These are phyloP conservation scores for Maudiozyma pseudohumilis DNA, from an alignment of 805 yeast genomes.

Conservation along the genomic window DNA sequence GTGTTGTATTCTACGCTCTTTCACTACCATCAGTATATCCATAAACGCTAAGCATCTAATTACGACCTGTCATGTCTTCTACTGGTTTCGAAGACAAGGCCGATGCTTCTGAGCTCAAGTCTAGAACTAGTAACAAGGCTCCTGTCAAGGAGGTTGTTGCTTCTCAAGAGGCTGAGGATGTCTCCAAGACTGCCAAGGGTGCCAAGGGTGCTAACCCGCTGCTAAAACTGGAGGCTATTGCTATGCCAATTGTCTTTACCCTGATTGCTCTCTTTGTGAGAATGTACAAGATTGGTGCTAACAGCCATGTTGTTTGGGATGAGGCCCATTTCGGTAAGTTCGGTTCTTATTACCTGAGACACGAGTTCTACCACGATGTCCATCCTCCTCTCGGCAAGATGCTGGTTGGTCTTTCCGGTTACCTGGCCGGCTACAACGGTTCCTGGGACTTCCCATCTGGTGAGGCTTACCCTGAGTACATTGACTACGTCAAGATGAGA, in stretches of 20 bases:
- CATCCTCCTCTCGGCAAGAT: slow-evolving; percentile 83
- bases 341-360: slow-evolving; percentile 71
- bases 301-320: slow-evolving; percentile 70
- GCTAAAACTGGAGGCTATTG: slow-evolving; percentile 25
- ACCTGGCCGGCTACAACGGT: slow-evolving; percentile 66
- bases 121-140: slow-evolving; percentile 1
- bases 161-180: slow-evolving; percentile 1
- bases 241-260: slow-evolving; percentile 38
- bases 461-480: slow-evolving; percentile 47
- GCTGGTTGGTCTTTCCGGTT: slow-evolving; percentile 71
- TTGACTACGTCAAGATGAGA: slow-evolving; percentile 59
- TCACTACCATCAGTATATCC: not conserved
- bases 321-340: slow-evolving; percentile 87
- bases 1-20: not conserved
- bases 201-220: slow-evolving; percentile 5
- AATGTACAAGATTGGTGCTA: slow-evolving; percentile 46
- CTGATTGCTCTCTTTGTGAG: slow-evolving; percentile 43
- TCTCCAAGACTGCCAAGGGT: not conserved
- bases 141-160: not conserved
- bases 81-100: slow-evolving; percentile 6
- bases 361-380: slow-evolving; percentile 76
- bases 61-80: slow-evolving; percentile 6
- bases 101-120: slow-evolving; percentile 3
- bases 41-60: not conserved
- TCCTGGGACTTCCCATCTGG: slow-evolving; percentile 71